phyloP scores from a whole-genome alignment of 2,329 filamentous ascomycete species.

The Pseudonectria foliicola region DNA sequence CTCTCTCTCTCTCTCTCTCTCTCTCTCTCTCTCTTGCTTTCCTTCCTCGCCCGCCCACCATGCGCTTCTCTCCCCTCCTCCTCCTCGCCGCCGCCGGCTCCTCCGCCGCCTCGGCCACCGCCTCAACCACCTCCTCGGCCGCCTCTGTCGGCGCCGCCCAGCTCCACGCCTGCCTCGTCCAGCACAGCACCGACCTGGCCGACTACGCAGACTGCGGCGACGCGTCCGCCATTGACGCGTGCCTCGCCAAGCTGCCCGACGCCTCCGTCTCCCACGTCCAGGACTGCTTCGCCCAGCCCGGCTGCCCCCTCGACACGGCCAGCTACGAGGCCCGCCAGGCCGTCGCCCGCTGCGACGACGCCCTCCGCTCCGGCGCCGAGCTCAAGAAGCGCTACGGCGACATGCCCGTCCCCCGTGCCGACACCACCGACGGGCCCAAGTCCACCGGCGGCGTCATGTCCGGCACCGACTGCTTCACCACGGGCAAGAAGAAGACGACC shows the following conservation, averaged over 20 bases:
- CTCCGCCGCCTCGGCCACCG: constrained; percentile 16
- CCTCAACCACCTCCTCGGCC: too few relatives aligned
- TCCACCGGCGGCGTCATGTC: constrained; percentile 9
- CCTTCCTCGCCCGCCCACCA: constrained; percentile 12
- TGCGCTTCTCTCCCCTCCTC: constrained; percentile 27
- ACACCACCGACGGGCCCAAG: constrained; percentile 10
- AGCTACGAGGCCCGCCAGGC: constrained; percentile 21
- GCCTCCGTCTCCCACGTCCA: constrained; percentile 29
- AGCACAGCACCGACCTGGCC: constrained; percentile 33
- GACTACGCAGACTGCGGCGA: constrained; percentile 37
- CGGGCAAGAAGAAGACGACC: constrained; percentile 26
- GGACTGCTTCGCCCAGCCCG: constrained; percentile 28
- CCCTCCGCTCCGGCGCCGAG: constrained; percentile 15
- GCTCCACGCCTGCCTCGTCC: constrained; percentile 32
- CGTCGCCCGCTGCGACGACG: constrained; percentile 26
- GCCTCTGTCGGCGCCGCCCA: too few relatives aligned
- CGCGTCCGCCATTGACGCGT: constrained; percentile 33
- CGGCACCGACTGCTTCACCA: constrained; percentile 30
- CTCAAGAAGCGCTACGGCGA: constrained; percentile 23
- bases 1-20: constrained; percentile 9
- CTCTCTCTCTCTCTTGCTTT: constrained; percentile 1
- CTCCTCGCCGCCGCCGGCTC: constrained; percentile 28
- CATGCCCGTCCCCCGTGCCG: constrained; percentile 12
- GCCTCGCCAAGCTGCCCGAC: constrained; percentile 30
- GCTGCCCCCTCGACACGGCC: constrained; percentile 28